These are phyloP conservation scores for Nicotiana attenuata DNA, from an alignment of 257 asterid species.

Conservation along the genomic window DNA sequence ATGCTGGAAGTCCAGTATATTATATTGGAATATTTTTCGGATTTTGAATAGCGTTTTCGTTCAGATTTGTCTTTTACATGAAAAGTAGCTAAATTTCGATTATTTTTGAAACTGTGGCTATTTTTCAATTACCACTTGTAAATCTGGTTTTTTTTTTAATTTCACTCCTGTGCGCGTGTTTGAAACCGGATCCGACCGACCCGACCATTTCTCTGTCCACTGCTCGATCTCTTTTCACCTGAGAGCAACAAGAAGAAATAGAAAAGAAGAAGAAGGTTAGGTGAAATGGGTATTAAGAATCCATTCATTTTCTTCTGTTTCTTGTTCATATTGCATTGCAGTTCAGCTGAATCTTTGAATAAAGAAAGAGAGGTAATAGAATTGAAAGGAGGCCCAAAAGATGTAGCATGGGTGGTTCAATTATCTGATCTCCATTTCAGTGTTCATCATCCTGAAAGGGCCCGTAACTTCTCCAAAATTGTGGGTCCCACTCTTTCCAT, in stretches of 20 bases:
- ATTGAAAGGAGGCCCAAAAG: slow-evolving; percentile 53
- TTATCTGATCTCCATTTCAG: slow-evolving; percentile 98
- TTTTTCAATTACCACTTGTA: too few relatives aligned
- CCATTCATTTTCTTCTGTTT: slow-evolving; percentile 25
- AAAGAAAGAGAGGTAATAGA: slow-evolving; percentile 34
- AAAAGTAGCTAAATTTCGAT: too few relatives aligned
- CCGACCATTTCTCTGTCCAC: too few relatives aligned
- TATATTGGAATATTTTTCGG: too few relatives aligned
- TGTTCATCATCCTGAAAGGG: slow-evolving; percentile 82
- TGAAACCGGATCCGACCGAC: background rate
- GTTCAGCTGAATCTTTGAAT: background rate
- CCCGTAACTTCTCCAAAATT: slow-evolving; percentile 49
- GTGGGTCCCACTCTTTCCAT: slow-evolving; percentile 71
- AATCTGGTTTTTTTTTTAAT: too few relatives aligned
- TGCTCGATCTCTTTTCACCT: background rate
- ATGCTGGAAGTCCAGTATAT: too few relatives aligned
- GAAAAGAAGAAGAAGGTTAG: background rate
- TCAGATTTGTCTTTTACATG: too few relatives aligned
- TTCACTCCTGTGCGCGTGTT: too few relatives aligned
- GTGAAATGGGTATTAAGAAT: slow-evolving; percentile 17
- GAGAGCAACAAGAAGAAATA: background rate
- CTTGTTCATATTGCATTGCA: slow-evolving; percentile 15
- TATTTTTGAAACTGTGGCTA: too few relatives aligned
- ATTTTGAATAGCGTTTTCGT: too few relatives aligned
- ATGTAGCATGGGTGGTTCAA: slow-evolving; percentile 94